phyloP scores from a whole-genome alignment of 2,329 filamentous ascomycete species.

The Diaporthe ampelina region DNA sequence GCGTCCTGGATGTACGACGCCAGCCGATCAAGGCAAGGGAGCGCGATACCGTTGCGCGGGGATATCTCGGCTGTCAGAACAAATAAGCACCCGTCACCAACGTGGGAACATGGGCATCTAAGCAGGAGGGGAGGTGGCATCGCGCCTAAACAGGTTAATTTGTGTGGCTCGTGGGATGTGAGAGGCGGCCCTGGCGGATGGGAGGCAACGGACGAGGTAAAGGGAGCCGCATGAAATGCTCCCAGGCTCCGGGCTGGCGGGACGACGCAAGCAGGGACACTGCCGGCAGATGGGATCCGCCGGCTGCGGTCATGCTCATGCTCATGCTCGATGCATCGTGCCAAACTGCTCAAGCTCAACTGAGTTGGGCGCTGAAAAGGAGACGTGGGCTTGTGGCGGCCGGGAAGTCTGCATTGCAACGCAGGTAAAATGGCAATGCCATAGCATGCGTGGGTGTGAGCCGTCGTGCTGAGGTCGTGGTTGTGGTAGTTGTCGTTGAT shows the following conservation, averaged over 20 bases:
- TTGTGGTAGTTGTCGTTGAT: not conserved
- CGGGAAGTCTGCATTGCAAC: slow-evolving; percentile 24
- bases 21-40: not conserved
- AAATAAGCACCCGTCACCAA: slow-evolving; percentile 15
- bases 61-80: slow-evolving; percentile 8
- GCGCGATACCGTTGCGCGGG: not conserved
- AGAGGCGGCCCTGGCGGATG: not conserved
- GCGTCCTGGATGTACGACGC: not conserved
- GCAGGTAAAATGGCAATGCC: not conserved
- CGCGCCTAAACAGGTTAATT: not conserved
- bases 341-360: not conserved
- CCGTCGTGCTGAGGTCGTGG: not conserved
- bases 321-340: not conserved
- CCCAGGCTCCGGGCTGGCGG: not conserved
- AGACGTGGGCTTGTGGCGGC: not conserved
- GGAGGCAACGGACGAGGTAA: not conserved
- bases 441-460: not conserved
- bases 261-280: slow-evolving; percentile 20
- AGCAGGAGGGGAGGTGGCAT: not conserved
- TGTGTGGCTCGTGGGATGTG: not conserved
- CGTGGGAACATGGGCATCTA: not conserved
- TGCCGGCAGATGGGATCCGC: slow-evolving; percentile 24
- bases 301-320: slow-evolving; percentile 20
- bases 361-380: not conserved
- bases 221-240: slow-evolving; percentile 22